phyloP scores from a whole-genome alignment of 768 basidiomycete species.

The Lepiota venenata region DNA sequence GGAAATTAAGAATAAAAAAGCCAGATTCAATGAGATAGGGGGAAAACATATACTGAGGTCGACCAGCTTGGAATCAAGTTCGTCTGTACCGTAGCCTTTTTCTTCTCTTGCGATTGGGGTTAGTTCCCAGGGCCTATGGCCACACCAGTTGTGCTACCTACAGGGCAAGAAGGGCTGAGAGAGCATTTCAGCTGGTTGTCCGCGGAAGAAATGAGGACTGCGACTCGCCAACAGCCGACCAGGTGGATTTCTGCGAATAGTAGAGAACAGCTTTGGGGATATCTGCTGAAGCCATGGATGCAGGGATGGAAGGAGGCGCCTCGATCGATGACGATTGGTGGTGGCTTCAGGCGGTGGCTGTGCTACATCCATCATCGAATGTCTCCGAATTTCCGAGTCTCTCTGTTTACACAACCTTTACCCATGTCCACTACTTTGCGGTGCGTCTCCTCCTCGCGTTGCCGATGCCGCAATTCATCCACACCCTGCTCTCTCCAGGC shows the following conservation, averaged over 20 bases:
- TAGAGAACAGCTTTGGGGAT: conserved; percentile 83
- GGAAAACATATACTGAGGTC: conserved; percentile 47
- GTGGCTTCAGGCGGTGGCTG: neutral
- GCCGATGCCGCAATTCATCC: neutral
- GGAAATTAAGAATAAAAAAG: neutral
- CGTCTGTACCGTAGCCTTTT: conserved; percentile 82
- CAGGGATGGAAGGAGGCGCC: conserved; percentile 12
- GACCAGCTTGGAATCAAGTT: conserved; percentile 66
- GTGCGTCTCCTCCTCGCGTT: conserved; percentile 18
- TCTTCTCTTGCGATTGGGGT: conserved; percentile 44
- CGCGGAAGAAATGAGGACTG: neutral
- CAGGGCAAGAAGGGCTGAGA: conserved; percentile 53
- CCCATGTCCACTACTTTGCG: conserved; percentile 31
- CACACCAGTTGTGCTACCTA: conserved; percentile 26
- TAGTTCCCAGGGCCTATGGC: neutral
- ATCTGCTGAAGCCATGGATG: conserved; percentile 18
- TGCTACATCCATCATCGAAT: conserved; percentile 25
- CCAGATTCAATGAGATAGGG: too few species aligned
- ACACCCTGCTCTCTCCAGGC: conserved; percentile 35
- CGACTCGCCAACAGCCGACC: conserved; percentile 62
- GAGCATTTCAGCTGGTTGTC: neutral
- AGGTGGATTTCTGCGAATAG: conserved; percentile 55
- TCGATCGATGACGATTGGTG: neutral
- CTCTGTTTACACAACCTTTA: neutral
- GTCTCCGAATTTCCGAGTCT: conserved; percentile 25